Evolutionary conservation across 1,139 yeast species (phyloP).

Genomic region (Ogataea hybrid): DNA sequence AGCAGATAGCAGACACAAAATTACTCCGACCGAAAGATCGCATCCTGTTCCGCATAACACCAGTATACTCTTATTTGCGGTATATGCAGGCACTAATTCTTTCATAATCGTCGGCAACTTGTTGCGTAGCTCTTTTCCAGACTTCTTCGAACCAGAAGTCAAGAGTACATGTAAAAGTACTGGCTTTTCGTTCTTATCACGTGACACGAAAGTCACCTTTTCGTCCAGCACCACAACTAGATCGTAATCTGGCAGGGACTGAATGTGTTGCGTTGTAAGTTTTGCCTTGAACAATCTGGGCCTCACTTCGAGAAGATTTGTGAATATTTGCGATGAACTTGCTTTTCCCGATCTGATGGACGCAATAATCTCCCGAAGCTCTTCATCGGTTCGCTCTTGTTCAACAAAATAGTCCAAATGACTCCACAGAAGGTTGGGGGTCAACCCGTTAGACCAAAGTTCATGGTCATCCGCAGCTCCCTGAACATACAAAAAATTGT

Average conservation of each 20-base stretch:
- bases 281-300: conserved; percentile 10
- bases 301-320: conserved; percentile 2
- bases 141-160: conserved; percentile 51
- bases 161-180: conserved; percentile 11
- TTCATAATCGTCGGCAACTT: conserved; percentile 6
- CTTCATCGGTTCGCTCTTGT: conserved; percentile 37
- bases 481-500: conserved; percentile 65
- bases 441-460: conserved; percentile 65
- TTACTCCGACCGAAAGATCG: conserved; percentile 64
- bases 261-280: neutral
- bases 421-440: conserved; percentile 59
- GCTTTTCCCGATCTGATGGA: neutral
- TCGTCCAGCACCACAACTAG: conserved; percentile 20
- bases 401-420: conserved; percentile 36
- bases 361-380: conserved; percentile 33
- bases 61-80: conserved; percentile 29
- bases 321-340: neutral
- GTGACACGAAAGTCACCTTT: conserved; percentile 4
- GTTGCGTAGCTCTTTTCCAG: conserved; percentile 49
- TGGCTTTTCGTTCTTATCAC: neutral
- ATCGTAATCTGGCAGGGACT: conserved; percentile 11
- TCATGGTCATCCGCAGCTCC: conserved; percentile 97
- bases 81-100: conserved; percentile 16
- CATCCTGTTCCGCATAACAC: conserved; percentile 63
- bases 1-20: conserved; percentile 47